These are phyloP conservation scores for Corymbia calophylla DNA, from an alignment of 441 rosid genomes.

Conservation along the genomic window DNA sequence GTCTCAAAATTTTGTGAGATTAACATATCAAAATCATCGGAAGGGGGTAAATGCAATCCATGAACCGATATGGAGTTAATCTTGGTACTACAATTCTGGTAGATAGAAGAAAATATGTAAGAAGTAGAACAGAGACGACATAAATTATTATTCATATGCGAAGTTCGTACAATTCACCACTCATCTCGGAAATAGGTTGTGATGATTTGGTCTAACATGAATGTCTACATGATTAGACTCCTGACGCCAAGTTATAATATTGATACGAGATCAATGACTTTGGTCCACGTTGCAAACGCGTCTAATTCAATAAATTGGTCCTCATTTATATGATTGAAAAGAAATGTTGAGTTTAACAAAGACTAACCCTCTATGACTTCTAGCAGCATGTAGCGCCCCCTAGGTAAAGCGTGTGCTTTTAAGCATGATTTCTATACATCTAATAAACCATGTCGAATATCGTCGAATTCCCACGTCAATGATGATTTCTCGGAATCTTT, in stretches of 20 bases:
- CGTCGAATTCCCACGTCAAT: not conserved
- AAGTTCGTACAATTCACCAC: not conserved
- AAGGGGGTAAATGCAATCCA: not conserved
- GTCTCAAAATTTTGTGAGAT: not conserved
- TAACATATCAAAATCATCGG: not conserved
- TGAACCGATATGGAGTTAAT: not conserved
- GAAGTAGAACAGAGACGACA: not conserved
- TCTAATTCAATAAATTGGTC: not conserved
- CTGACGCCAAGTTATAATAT: not conserved
- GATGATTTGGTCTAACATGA: not conserved
- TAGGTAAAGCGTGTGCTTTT: not conserved
- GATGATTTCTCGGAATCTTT: not conserved
- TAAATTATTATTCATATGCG: no score
- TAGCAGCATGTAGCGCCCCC: not conserved
- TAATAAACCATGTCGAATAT: not conserved
- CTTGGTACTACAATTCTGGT: not conserved
- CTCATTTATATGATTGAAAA: not conserved
- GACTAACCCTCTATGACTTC: not conserved
- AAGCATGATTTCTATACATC: not conserved
- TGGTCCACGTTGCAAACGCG: fast-evolving
- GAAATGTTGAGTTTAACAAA: not conserved
- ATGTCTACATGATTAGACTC: not conserved
- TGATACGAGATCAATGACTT: not conserved
- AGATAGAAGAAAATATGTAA: not conserved
- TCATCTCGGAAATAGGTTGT: not conserved